These are phyloP conservation scores for Schizonepeta tenuifolia DNA, from an alignment of 257 asterid species.

Conservation along the genomic window DNA sequence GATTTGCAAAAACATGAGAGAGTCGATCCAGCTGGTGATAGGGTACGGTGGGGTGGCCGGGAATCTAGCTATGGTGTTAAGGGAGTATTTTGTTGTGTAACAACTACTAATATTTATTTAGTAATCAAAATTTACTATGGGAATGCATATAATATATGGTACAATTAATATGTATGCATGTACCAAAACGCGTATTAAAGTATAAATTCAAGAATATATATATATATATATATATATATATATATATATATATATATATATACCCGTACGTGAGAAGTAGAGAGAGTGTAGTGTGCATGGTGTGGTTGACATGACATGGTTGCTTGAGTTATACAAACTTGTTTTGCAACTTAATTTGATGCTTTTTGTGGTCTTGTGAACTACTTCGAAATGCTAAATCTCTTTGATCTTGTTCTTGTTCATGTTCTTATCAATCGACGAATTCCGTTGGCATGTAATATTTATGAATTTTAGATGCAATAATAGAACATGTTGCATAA, in stretches of 20 bases:
- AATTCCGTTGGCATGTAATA: too few relatives aligned
- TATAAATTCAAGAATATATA: not conserved
- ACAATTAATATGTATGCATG: slow-evolving; percentile 1
- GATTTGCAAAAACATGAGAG: slow-evolving; percentile 43
- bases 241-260: too few relatives aligned
- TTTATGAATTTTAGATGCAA: too few relatives aligned
- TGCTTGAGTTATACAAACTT: slow-evolving; percentile 5
- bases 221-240: not conserved
- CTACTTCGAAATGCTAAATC: not conserved
- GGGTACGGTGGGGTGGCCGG: slow-evolving; percentile 42
- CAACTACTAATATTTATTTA: not conserved
- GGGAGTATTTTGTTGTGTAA: slow-evolving; percentile 42
- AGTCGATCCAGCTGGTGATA: slow-evolving; percentile 25
- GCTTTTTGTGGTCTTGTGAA: slow-evolving; percentile 9
- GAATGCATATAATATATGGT: not conserved
- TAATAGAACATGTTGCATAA: too few relatives aligned
- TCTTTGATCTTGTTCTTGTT: too few relatives aligned
- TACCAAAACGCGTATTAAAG: not conserved
- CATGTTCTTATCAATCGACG: too few relatives aligned
- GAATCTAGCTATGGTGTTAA: slow-evolving; percentile 65
- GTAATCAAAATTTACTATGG: not conserved
- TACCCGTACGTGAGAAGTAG: too few relatives aligned
- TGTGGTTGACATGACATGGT: too few relatives aligned
- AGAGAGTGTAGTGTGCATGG: too few relatives aligned
- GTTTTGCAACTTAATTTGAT: not conserved